Conservation (phyloP, 106 monocot species). For the Posidonia australis region DNA sequence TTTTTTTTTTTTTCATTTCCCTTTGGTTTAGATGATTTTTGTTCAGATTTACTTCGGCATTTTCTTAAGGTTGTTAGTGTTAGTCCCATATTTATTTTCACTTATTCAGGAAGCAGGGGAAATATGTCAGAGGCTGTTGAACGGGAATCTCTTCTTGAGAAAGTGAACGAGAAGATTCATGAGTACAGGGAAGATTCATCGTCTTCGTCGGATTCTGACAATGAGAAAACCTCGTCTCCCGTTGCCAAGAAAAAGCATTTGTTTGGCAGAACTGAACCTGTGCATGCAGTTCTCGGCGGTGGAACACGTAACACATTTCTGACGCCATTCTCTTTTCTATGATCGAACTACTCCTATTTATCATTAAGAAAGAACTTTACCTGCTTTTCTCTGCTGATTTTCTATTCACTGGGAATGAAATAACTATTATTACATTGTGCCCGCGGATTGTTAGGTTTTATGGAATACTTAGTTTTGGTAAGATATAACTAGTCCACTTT, state of each 20-base stretch:
- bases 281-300: slow-evolving; percentile 54
- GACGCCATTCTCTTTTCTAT: background rate
- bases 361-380: too few relatives aligned
- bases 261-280: slow-evolving; percentile 51
- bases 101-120: background rate
- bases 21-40: too few relatives aligned
- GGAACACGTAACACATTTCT: slow-evolving; percentile 35
- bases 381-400: too few relatives aligned
- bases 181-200: slow-evolving; percentile 45
- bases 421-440: too few relatives aligned
- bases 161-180: slow-evolving; percentile 45
- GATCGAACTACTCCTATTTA: too few relatives aligned
- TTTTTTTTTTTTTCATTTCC: too few relatives aligned
- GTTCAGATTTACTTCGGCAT: too few relatives aligned
- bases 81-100: too few relatives aligned
- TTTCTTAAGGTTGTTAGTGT: too few relatives aligned
- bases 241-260: slow-evolving; percentile 30
- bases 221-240: slow-evolving; percentile 13
- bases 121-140: slow-evolving; percentile 43
- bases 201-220: slow-evolving; percentile 42
- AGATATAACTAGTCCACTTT: too few relatives aligned
- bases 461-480: too few relatives aligned
- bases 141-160: slow-evolving; percentile 26
- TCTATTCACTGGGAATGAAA: too few relatives aligned
- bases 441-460: background rate